Evolutionary conservation across 306 rosid species (phyloP), one percentile per base, ranked within the genome.

Genomic region (Cajanus cajan): DNA sequence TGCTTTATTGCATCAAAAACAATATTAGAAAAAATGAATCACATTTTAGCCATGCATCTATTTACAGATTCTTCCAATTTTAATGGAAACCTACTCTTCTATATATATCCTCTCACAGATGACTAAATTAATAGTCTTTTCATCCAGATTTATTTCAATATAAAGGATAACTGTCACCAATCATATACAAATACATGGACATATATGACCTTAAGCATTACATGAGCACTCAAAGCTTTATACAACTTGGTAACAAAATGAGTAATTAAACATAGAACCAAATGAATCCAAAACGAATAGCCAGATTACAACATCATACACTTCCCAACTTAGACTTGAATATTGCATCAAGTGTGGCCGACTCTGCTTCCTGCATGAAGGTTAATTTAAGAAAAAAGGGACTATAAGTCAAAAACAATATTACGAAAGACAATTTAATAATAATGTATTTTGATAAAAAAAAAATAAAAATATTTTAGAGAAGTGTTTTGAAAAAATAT

Each of bases 301-400:
- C 47, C 48, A 83, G 62, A 66, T 79, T 63, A 52, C 28, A 28
- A 76, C 76, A 22, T 61, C 96, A 78, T 91, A 95, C 97, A 81
- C 85, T 91, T 86, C 97, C 98, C 69, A 85, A 78, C 89, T 88
- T 95, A 67, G 98, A 92, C 89, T 90, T 91, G 61, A 97, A 94
- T 76, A 87, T 91, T 78, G 97, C 98, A 86, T 95, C 98, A 63
- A 95, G 97, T 59, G 96, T 92, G 52, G 98, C 97, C 25, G 92
- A 79, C 87, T 95, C 98, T 79, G 91, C 89, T 86, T 95, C 98
- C 98, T 95, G 92, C 86, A 80, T 33, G 44, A 71, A 13, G 25
- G 54, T 7, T 0, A 24, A 13, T 6, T n/a, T n/a, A n/a, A n/a
- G n/a, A 28, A 69, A 70, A 69, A 55, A 43, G 12, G 4, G 13